A percentile compares a stretch with the other conserved stretches of the same genome.
Conservation (phyloP, 1,284 basidiomycete species). For the Boletellus deceptivus region DNA sequence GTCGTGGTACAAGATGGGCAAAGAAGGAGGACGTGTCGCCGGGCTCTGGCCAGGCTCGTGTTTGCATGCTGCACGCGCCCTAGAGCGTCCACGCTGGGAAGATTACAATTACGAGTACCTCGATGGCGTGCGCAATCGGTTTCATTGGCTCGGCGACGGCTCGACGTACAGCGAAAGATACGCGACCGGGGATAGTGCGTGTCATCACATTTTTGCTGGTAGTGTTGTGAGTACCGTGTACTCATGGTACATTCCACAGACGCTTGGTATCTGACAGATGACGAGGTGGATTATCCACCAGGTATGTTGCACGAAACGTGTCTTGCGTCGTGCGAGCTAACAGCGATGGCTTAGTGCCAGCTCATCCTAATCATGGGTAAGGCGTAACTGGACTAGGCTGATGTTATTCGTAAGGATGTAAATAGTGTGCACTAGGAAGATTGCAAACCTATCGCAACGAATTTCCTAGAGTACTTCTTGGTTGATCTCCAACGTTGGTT, state of each 20-base stretch:
- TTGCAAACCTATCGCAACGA: too few relatives aligned
- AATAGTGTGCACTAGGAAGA: too few relatives aligned
- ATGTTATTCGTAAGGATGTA: too few relatives aligned
- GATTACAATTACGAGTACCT: slow-evolving; percentile 56
- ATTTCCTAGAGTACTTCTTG: too few relatives aligned
- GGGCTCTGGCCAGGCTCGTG: slow-evolving; percentile 62
- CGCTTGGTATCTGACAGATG: slow-evolving; percentile 47
- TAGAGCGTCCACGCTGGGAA: slow-evolving; percentile 62
- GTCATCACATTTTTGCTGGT: not conserved
- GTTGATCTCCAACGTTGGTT: too few relatives aligned
- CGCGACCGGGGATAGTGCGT: slow-evolving; percentile 48
- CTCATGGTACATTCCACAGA: slow-evolving; percentile 30
- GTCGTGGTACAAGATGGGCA: slow-evolving; percentile 67
- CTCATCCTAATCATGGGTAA: too few relatives aligned
- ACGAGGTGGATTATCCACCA: slow-evolving; percentile 37
- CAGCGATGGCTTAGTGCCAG: not conserved
- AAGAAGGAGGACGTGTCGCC: slow-evolving; percentile 54
- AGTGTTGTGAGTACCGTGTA: not conserved
- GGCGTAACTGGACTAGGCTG: too few relatives aligned
- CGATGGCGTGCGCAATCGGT: slow-evolving; percentile 43
- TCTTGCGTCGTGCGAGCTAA: not conserved
- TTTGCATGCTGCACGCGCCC: slow-evolving; percentile 48
- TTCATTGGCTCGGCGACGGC: slow-evolving; percentile 62
- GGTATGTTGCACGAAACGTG: slow-evolving; percentile 4
- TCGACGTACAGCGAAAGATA: slow-evolving; percentile 45